phyloP scores from a whole-genome alignment of 192 early-diverging fungal genomes.

The Coemansia sp. region DNA sequence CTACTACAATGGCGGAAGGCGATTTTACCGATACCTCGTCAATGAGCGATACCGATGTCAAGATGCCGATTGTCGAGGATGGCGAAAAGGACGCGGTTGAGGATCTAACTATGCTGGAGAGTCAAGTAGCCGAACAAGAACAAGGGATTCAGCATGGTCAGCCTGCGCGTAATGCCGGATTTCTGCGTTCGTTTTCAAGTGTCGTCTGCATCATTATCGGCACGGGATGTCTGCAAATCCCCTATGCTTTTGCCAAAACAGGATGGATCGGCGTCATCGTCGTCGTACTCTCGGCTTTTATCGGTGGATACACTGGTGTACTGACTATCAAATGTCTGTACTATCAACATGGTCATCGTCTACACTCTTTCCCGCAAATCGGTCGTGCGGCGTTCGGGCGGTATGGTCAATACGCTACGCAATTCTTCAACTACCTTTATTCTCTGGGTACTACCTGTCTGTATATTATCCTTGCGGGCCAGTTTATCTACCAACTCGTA shows the following conservation, averaged over 20 bases:
- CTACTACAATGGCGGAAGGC: neutral
- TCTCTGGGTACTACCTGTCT: slow-evolving; percentile 69
- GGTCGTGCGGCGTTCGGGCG: slow-evolving; percentile 71
- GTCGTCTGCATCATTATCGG: slow-evolving; percentile 82
- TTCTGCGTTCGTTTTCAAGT: slow-evolving; percentile 62
- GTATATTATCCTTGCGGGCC: slow-evolving; percentile 73
- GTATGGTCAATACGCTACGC: slow-evolving; percentile 62
- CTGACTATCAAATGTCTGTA: slow-evolving; percentile 79
- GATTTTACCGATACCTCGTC: slow-evolving; percentile 43
- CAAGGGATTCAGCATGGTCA: neutral
- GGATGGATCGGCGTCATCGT: slow-evolving; percentile 82
- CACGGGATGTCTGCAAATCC: slow-evolving; percentile 80
- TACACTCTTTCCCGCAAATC: slow-evolving; percentile 67
- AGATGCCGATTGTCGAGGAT: slow-evolving; percentile 22
- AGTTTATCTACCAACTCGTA: slow-evolving; percentile 66
- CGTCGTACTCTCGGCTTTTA: slow-evolving; percentile 69
- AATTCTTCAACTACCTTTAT: slow-evolving; percentile 66
- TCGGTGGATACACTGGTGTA: slow-evolving; percentile 74
- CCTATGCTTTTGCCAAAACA: slow-evolving; percentile 72
- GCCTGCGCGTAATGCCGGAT: slow-evolving; percentile 48
- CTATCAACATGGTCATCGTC: slow-evolving; percentile 51
- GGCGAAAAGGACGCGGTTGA: slow-evolving; percentile 38
- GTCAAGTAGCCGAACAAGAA: slow-evolving; percentile 17
- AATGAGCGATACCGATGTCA: slow-evolving; percentile 21
- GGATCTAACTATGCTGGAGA: slow-evolving; percentile 22